Evolutionary conservation across 2,329 filamentous ascomycete species (phyloP), one percentile per base, ranked within the genome.

Genomic region (Apiospora arundinis): DNA sequence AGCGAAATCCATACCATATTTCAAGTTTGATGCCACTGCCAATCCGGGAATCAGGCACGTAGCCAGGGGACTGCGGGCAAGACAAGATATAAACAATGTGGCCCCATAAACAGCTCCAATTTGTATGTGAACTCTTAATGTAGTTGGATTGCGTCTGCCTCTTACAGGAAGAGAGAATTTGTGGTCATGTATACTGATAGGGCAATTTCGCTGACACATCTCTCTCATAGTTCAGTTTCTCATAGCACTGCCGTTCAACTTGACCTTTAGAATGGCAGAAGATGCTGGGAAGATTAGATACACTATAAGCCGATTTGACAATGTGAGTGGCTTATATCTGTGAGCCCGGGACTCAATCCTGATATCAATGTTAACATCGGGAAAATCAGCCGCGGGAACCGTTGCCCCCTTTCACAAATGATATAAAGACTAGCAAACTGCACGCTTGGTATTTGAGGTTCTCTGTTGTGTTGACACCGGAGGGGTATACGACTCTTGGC

Each of bases 401-500:
- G 9, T 42, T 14, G 40, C 40, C 40, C 40, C 40, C 12, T 46
- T 46, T 21, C 18, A 18, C 18, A 16, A 46, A 18, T 18, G 44
- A 46, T 46, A 14, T 14, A 46, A 46, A 18, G 3, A 16, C 44
- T 46, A 2, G 45, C 3, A n/a, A n/a, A 4, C 4, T n/a, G 45
- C 18, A 48, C 16, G 18, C 45, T 18, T n/a, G 45, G 4, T 48
- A 18, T n/a, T 18, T 18, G 8, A 12, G 11, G 45, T 18, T 18
- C 18, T n/a, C 45, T n/a, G 8, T n/a, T 2, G 7, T 8, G 9
- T 48, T 48, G 5, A 48, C 45, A 16, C 44, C 21, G 21, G 45
- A 48, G 45, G 45, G 45, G 45, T 48, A 48, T 63, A 63, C 21
- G n/a, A 12, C 56, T 40, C 56, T 63, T 63, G 32, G 56, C 56